Base-by-base conservation (phyloP, 768 basidiomycete genomes). In the Amanita phalloides region DNA sequence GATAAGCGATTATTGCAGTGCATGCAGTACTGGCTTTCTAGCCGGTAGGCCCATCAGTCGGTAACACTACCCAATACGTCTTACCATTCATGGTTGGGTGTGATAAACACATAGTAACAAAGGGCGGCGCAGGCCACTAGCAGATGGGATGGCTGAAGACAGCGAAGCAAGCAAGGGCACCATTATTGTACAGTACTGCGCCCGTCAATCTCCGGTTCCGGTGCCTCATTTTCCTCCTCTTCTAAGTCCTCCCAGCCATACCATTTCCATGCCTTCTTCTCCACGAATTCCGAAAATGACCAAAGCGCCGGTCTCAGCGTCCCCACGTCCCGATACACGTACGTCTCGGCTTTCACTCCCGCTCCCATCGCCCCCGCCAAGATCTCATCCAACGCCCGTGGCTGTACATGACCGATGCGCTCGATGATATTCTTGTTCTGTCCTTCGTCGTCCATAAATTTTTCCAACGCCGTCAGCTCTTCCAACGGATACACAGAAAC, bases 271-370 rank as follows among this genome's bases (percentile, higher is more conserved):
- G 87, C 82, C 56, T 81, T 86, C 28, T 86, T 76, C 59, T 68
- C 66, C 28, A 95, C 73, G 60, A 96, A 96, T 3, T 81, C 77
- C n/a, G 81, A 79, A 60, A 85, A 93, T 0, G 81, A 76, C 94
- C 94, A 98, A 3, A 88, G 66, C 28, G 72, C 70, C 0, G 78
- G 69, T 23, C 77, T 69, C 6, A 97, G 68, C 6, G 64, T 54
- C 0, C 58, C 56, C 6, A 76, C 61, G 3, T 68, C 66, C 25
- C 63, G 64, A 76, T 82, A 95, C 21, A 91, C 72, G 61, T 96
- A 97, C 2, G 86, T 83, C 54, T 87, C 73, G 0, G 76, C 83
- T n/a, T 71, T 59, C 0, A 82, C 59, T 0, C 71, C 53, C 0
- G 58, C 53, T 4, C 59, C 38, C 0, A 30, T 28, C 23, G 39